phyloP scores from a whole-genome alignment of 352 stramenopile genomes.

The Phytopythium kandeliae region DNA sequence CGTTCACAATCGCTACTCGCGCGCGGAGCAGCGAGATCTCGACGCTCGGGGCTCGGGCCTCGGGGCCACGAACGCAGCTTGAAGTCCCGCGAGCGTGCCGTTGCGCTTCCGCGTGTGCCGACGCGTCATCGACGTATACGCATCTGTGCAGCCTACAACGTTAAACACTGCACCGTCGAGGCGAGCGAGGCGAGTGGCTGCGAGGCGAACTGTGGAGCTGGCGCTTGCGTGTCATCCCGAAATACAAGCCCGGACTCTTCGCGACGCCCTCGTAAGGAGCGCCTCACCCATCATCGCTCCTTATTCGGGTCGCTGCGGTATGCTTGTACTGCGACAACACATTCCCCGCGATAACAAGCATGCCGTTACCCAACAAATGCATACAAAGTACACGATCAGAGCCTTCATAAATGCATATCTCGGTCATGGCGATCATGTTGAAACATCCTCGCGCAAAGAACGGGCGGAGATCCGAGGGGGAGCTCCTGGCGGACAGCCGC shows the following conservation, averaged over 20 bases:
- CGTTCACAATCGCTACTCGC: too few relatives aligned
- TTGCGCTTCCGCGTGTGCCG: slow-evolving; percentile 21
- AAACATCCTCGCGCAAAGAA: slow-evolving; percentile 7
- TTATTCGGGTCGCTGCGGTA: too few relatives aligned
- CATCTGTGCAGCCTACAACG: slow-evolving; percentile 5
- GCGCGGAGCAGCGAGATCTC: too few relatives aligned
- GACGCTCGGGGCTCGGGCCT: too few relatives aligned
- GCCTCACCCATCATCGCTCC: slow-evolving; percentile 5
- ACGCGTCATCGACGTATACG: slow-evolving; percentile 25
- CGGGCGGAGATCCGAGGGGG: too few relatives aligned
- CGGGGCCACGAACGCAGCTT: too few relatives aligned
- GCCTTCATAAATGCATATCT: neutral
- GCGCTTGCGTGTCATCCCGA: slow-evolving; percentile 9
- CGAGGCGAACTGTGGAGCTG: slow-evolving; percentile 1
- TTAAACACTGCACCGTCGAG: too few relatives aligned
- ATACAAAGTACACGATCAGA: too few relatives aligned
- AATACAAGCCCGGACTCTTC: slow-evolving; percentile 5
- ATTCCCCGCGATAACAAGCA: neutral
- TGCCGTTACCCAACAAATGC: neutral
- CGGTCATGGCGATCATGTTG: neutral
- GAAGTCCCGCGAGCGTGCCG: neutral
- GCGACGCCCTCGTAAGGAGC: neutral
- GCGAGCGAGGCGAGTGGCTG: too few relatives aligned
- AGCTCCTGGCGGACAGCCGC: too few relatives aligned
- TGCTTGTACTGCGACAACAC: neutral